These are phyloP conservation scores for Lactuca sativa DNA, from an alignment of 129 eudicot species.

Conservation along the genomic window DNA sequence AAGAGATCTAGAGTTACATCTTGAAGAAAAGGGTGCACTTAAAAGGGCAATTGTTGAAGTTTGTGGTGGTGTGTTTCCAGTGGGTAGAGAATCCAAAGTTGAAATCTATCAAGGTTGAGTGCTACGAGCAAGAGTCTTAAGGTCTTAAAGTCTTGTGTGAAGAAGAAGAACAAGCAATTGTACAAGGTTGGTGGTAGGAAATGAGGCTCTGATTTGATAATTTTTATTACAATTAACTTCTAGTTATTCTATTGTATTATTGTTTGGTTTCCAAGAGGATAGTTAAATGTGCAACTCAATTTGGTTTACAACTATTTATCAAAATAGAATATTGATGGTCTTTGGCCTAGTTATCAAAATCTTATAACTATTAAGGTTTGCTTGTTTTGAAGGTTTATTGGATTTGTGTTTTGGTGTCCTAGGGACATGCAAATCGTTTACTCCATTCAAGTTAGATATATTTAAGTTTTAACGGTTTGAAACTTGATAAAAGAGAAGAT, in stretches of 20 bases:
- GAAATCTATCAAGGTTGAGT: constrained; percentile 85
- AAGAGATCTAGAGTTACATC: constrained; percentile 73
- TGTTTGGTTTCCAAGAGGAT: neutral
- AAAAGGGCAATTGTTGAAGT: constrained; percentile 83
- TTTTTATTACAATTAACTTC: constrained; percentile 12
- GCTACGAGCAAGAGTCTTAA: constrained; percentile 83
- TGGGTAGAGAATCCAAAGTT: constrained; percentile 52
- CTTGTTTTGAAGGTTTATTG: too few relatives aligned
- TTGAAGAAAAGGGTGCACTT: constrained; percentile 65
- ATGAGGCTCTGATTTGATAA: constrained; percentile 16
- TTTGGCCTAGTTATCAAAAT: neutral
- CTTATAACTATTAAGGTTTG: too few relatives aligned
- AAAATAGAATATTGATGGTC: constrained; percentile 20
- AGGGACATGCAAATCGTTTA: too few relatives aligned
- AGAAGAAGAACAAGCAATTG: constrained; percentile 93
- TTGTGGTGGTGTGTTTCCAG: constrained; percentile 86
- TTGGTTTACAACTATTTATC: neutral
- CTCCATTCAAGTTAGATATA: neutral
- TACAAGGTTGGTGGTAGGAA: constrained; percentile 38
- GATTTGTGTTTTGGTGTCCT: too few relatives aligned
- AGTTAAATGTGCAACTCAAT: neutral
- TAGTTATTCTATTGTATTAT: neutral
- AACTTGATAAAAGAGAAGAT: too few relatives aligned
- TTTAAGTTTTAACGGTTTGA: too few relatives aligned
- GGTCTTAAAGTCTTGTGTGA: constrained; percentile 83